Evolutionary conservation across 2,329 filamentous ascomycete species (phyloP).

Genomic region (Tolypocladium guangdongense): DNA sequence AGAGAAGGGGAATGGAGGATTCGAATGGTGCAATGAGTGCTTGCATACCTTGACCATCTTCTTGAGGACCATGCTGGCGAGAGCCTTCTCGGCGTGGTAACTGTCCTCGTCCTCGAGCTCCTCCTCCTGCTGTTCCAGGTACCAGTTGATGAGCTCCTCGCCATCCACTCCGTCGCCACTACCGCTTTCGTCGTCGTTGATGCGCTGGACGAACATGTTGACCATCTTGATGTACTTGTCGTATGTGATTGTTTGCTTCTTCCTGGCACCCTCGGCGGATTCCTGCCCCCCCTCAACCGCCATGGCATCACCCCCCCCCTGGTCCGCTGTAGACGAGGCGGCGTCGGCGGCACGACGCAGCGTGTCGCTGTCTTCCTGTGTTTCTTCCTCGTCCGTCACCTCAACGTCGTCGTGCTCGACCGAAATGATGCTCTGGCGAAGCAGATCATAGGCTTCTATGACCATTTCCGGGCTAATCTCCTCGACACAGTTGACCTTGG

Average conservation of each 20-base stretch:
- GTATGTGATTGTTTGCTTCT: constrained; percentile 83
- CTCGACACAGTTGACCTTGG: constrained; percentile 92
- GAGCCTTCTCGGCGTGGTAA: constrained; percentile 59
- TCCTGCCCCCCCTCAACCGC: constrained; percentile 23
- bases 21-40: neutral
- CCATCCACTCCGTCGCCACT: constrained; percentile 76
- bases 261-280: constrained; percentile 29
- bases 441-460: constrained; percentile 79
- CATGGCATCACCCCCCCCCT: constrained; percentile 34
- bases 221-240: constrained; percentile 91
- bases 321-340: constrained; percentile 30
- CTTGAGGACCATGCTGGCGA: constrained; percentile 80
- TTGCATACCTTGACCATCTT: constrained; percentile 83
- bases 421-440: constrained; percentile 90
- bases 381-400: constrained; percentile 64
- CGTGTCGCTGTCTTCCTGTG: constrained; percentile 32
- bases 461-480: constrained; percentile 81
- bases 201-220: constrained; percentile 70
- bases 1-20: neutral
- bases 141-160: constrained; percentile 76
- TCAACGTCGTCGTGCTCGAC: constrained; percentile 98
- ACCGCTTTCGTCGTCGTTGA: constrained; percentile 70
- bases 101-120: constrained; percentile 75
- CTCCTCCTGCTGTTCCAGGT: constrained; percentile 80
- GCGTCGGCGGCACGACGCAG: constrained; percentile 29